These are phyloP conservation scores for Arthrobotrys pseudoclavata DNA, from an alignment of 2,329 filamentous ascomycete genomes.

Conservation along the genomic window DNA sequence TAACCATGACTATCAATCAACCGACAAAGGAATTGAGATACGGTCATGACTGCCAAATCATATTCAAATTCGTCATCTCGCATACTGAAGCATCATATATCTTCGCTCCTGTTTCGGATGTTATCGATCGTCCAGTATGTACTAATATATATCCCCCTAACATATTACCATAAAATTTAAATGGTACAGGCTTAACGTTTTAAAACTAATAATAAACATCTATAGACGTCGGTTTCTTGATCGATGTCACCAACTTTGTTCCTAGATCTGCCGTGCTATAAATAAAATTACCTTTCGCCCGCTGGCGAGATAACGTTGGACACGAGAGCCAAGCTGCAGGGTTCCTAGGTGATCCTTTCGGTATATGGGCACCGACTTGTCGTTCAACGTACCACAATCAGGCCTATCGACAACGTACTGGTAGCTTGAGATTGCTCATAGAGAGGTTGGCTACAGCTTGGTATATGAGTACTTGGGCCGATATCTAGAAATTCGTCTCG, in stretches of 20 bases:
- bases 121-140: no score
- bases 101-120: no score
- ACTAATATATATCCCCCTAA: no score
- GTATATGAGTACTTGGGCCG: no score
- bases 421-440: background rate
- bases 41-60: background rate
- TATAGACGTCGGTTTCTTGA: background rate
- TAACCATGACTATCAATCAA: no score
- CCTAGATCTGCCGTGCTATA: slow-evolving; percentile 15
- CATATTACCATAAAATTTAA: no score
- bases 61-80: background rate
- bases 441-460: no score
- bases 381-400: slow-evolving; percentile 8
- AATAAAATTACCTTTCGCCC: background rate
- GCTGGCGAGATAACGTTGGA: slow-evolving; percentile 2
- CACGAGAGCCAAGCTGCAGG: slow-evolving; percentile 14
- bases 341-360: slow-evolving; percentile 9
- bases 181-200: no score
- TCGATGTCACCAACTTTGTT: background rate
- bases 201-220: background rate
- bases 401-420: background rate
- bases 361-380: background rate
- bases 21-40: no score
- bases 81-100: no score
- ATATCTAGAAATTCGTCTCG: no score